Percentiles rank a stretch among this genome's conserved stretches.
Conservation (phyloP, 768 basidiomycete genomes). For the Naganishia vishniacii region DNA sequence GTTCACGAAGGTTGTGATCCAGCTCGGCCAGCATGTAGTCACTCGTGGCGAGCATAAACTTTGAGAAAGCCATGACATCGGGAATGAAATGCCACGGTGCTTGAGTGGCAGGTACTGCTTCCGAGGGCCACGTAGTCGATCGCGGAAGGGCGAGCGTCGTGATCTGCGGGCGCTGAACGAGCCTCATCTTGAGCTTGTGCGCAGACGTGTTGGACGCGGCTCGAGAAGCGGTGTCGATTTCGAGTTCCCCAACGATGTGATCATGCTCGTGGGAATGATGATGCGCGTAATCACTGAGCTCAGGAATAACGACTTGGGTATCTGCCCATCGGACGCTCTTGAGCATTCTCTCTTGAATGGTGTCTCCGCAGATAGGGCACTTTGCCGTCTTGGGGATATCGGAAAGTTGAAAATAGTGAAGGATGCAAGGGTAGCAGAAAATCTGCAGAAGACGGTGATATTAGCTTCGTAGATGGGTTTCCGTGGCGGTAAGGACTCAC, state of each 20-base stretch:
- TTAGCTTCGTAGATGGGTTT: too few species aligned
- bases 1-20: slow-evolving; percentile 63
- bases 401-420: slow-evolving; percentile 79
- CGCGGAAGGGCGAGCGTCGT: slow-evolving; percentile 91
- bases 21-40: slow-evolving; percentile 72
- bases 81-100: slow-evolving; percentile 92
- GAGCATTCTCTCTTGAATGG: slow-evolving; percentile 79
- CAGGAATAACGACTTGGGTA: slow-evolving; percentile 37
- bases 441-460: slow-evolving; percentile 54
- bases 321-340: slow-evolving; percentile 90
- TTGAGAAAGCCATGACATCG: slow-evolving; percentile 76
- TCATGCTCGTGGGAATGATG: slow-evolving; percentile 17
- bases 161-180: slow-evolving; percentile 87
- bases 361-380: slow-evolving; percentile 95
- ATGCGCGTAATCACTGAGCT: not conserved
- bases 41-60: slow-evolving; percentile 95
- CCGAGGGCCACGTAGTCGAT: slow-evolving; percentile 88
- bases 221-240: slow-evolving; percentile 13
- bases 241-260: slow-evolving; percentile 2
- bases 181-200: slow-evolving; percentile 65
- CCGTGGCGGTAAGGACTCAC: too few species aligned
- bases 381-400: slow-evolving; percentile 78
- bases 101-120: slow-evolving; percentile 66
- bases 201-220: slow-evolving; percentile 1
- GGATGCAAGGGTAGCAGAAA: slow-evolving; percentile 88